Base-by-base conservation (phyloP, 2,329 filamentous ascomycete species). In the Aureobasidium uvarum region DNA sequence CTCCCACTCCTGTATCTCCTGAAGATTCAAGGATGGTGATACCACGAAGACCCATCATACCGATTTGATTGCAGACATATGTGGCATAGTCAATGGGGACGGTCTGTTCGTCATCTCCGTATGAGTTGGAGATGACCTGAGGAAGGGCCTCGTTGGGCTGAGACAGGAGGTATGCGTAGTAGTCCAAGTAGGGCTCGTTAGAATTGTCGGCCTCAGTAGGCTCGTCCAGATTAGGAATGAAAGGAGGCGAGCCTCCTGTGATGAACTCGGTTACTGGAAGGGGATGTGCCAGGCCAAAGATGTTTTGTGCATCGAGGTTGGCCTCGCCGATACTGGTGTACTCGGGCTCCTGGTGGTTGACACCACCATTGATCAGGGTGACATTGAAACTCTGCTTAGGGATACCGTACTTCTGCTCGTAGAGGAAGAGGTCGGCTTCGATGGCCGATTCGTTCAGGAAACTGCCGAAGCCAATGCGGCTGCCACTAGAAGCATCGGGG, bases 181-280 rank as follows among this genome's bases (percentile, higher is more conserved):
- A 88, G 23, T 82, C 81, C 2, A 89, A 78, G 73, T 88, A 89
- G 0, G 87, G 86, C 76, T 91, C 88, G 72, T 89, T 90, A 2
- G 39, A 25, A 33, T 64, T 55, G 20, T 54, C 41, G 1, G 62
- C 67, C n/a, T 25, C 58, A 74, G 74, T 64, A 16, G 58, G 58
- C 20, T 41, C 33, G 16, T 62, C 58, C 48, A 64, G 25, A 31
- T 55, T 55, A 2, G 60, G 36, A 18, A 64, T 25, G 38, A 64
- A 64, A 23, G 60, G 60, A n/a, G 59, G 56, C 33, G 52, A 56
- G 31, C 59, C 66, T 18, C 64, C 64, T 1, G 60, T 64, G 18
- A 64, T 45, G 46, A 62, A 67, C 28, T 65, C 54, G 5, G 67
- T 62, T 5, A 68, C 63, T 16, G 68, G 67, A 18, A 69, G 66